Percentiles rank a stretch among this genome's conserved stretches.
These are phyloP conservation scores for Cercospora sp. DNA, from an alignment of 2,329 filamentous ascomycete species.

Conservation along the genomic window DNA sequence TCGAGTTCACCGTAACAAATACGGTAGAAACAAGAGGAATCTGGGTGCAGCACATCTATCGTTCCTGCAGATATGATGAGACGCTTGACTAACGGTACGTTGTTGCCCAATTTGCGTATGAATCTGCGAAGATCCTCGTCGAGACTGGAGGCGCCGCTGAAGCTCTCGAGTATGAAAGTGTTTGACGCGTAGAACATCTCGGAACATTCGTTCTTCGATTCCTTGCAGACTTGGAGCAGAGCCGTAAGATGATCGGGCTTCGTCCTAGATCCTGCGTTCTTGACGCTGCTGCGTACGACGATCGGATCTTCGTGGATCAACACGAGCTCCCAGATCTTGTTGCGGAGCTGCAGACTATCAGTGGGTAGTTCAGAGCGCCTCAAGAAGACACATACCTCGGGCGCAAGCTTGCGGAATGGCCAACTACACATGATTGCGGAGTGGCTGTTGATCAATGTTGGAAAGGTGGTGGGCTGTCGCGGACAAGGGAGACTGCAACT, in stretches of 20 bases:
- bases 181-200: conserved; percentile 1
- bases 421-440: not conserved
- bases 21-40: not conserved
- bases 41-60: not conserved
- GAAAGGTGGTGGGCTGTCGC: not conserved
- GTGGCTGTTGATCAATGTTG: not conserved
- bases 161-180: not conserved
- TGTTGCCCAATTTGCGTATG: not conserved
- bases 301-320: not conserved
- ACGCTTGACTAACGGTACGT: not conserved
- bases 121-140: not conserved
- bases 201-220: not conserved
- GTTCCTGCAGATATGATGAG: not conserved
- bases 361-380: not conserved
- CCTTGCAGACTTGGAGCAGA: not conserved
- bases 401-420: not conserved
- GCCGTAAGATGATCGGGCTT: not conserved
- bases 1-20: not conserved
- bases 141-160: not conserved
- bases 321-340: not conserved
- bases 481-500: not conserved
- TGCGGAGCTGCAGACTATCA: not conserved
- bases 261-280: not conserved
- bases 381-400: not conserved
- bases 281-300: not conserved